Evolutionary conservation across 352 stramenopile genomes (phyloP), one percentile per base, ranked within the genome.

Genomic region (Phytophthora capsici): DNA sequence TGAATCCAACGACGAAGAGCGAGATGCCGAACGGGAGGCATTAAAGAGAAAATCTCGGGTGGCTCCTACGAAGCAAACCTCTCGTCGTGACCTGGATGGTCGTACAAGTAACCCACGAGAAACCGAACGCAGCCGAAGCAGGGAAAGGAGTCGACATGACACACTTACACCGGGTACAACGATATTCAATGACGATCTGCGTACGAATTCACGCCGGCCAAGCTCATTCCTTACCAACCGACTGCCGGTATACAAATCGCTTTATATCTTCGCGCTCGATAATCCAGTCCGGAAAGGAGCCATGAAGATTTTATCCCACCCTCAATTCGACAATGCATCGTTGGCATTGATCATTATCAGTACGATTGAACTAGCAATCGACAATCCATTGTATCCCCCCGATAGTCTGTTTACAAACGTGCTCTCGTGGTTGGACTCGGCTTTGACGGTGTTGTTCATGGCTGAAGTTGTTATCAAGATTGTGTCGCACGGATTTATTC

Each of bases 381-480:
- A 97, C 44, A 91, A 89, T 38, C 90, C 90, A 0, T 77, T 94
- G 4, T 78, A 71, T 20, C 13, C 66, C 14, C 79, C 82, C 0
- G 63, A 84, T 17, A 78, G 63, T 26, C 17, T 69, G 4, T 66
- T 92, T 9, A 45, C 86, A 3, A 79, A 48, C 9, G 26, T 82
- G 1, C 66, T 97, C 0, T 90, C 89, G 4, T 74, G 59, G 59
- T 43, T 91, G 4, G 89, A 97, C 45, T 74, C 73, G 14, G 55
- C 63, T 13, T 65, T 98, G 45, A 96, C 89, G 1, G 57, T 83
- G 17, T 43, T 98, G 7, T 98, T 98, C 71, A 77, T 92, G 20
- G 41, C 93, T 2, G 94, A 98, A 63, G 82, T 88, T 16, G 62
- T 80, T 14, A 59, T 97, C 30, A 98, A 98, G 64, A 82, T 97